phyloP scores from a whole-genome alignment of 192 early-diverging fungal genomes.

The Coemansia sp. region DNA sequence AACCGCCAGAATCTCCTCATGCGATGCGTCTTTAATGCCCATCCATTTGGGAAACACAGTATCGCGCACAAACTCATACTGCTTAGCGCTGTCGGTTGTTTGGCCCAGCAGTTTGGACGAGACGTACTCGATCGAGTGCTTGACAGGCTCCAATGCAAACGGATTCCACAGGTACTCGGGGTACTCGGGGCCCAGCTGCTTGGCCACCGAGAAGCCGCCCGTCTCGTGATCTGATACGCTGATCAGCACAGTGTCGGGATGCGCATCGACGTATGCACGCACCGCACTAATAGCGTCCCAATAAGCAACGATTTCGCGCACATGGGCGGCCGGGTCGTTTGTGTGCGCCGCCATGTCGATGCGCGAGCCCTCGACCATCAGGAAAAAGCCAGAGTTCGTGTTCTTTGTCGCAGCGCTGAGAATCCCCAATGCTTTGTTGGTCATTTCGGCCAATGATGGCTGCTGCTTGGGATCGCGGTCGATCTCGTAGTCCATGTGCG shows the following conservation, averaged over 20 bases:
- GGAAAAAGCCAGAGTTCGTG: constrained; percentile 77
- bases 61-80: constrained; percentile 50
- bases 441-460: constrained; percentile 84
- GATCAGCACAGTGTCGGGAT: constrained; percentile 88
- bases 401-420: constrained; percentile 57
- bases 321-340: constrained; percentile 91
- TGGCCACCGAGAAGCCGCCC: constrained; percentile 83
- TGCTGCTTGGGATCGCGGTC: constrained; percentile 66
- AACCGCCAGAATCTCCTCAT: constrained; percentile 59
- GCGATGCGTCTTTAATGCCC: constrained; percentile 66
- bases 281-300: constrained; percentile 71
- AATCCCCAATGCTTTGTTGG: constrained; percentile 73
- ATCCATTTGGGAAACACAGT: constrained; percentile 65
- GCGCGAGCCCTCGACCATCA: constrained; percentile 95
- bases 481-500: constrained; percentile 93
- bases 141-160: constrained; percentile 63
- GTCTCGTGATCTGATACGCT: constrained; percentile 96
- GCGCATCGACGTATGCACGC: constrained; percentile 70
- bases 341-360: constrained; percentile 97
- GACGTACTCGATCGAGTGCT: constrained; percentile 66
- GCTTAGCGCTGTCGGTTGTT: constrained; percentile 6
- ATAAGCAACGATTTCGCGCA: constrained; percentile 90
- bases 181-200: constrained; percentile 66
- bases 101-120: constrained; percentile 25
- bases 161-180: constrained; percentile 92